These are phyloP conservation scores for Naganishia sp. DNA, from an alignment of 1,284 basidiomycete species.

Conservation along the genomic window DNA sequence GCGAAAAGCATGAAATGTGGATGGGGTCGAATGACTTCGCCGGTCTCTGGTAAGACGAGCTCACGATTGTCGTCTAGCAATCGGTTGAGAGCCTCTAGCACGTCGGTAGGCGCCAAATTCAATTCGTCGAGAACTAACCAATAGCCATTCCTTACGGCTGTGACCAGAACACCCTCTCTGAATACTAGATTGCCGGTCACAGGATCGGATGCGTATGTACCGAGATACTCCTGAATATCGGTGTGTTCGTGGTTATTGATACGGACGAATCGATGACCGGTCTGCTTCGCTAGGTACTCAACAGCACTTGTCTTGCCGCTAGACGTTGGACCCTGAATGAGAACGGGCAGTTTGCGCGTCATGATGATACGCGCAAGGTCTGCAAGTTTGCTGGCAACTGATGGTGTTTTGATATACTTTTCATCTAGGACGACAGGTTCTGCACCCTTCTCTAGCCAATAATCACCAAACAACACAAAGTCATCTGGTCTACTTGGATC, in stretches of 20 bases:
- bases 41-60: conserved; percentile 92
- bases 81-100: conserved; percentile 94
- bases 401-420: conserved; percentile 91
- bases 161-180: conserved; percentile 90
- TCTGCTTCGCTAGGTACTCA: conserved; percentile 89
- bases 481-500: conserved; percentile 59
- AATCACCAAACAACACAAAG: conserved; percentile 84
- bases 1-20: conserved; percentile 98
- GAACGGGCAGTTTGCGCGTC: conserved; percentile 85
- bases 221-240: conserved; percentile 97
- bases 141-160: conserved; percentile 85
- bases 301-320: conserved; percentile 97
- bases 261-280: conserved; percentile 93
- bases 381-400: conserved; percentile 91
- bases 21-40: conserved; percentile 90
- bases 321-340: conserved; percentile 98
- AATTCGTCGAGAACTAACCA: conserved; percentile 99
- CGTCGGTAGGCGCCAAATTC: conserved; percentile 96
- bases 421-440: conserved; percentile 56
- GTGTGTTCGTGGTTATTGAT: conserved; percentile 99
- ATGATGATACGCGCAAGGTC: conserved; percentile 89
- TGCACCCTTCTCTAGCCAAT: conserved; percentile 82
- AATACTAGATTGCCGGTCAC: conserved; percentile 88
- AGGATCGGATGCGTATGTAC: conserved; percentile 93
- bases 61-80: conserved; percentile 97